Evolutionary conservation across 768 basidiomycete species (phyloP).

Genomic region (Rhodocollybia butyracea): DNA sequence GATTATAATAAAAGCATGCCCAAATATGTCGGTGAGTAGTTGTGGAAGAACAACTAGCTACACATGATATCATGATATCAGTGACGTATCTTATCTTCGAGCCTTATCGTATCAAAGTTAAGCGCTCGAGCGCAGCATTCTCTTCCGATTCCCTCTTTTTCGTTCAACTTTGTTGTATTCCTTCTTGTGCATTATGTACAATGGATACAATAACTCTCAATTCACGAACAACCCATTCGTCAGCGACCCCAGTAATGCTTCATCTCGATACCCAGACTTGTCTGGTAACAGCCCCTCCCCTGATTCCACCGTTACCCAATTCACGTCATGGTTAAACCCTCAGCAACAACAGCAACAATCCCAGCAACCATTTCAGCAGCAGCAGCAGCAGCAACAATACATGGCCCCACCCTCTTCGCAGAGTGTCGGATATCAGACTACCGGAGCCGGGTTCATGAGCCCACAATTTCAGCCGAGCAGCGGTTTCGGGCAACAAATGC

Average conservation of each 20-base stretch:
- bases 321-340: slow-evolving; percentile 34
- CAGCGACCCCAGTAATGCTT: slow-evolving; percentile 43
- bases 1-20: too few relatives aligned
- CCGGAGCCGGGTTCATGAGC: slow-evolving; percentile 22
- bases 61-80: too few relatives aligned
- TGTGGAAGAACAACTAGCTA: too few relatives aligned
- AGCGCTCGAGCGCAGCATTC: too few relatives aligned
- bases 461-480: slow-evolving; percentile 47
- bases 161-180: not conserved
- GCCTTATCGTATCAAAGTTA: too few relatives aligned
- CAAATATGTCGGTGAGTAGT: too few relatives aligned
- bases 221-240: slow-evolving; percentile 67
- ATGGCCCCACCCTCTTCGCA: slow-evolving; percentile 26
- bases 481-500: slow-evolving; percentile 57
- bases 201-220: slow-evolving; percentile 3
- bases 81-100: too few relatives aligned
- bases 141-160: not conserved
- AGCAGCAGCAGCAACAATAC: slow-evolving; percentile 35
- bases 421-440: not conserved
- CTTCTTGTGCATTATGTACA: slow-evolving; percentile 6
- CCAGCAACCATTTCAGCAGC: slow-evolving; percentile 28
- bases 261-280: slow-evolving; percentile 66
- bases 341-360: slow-evolving; percentile 18
- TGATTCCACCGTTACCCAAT: slow-evolving; percentile 25
- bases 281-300: slow-evolving; percentile 23